Percentiles rank a stretch among this genome's conserved stretches.
phyloP scores from a whole-genome alignment of 768 basidiomycete species.

The Auriculariales sp. region DNA sequence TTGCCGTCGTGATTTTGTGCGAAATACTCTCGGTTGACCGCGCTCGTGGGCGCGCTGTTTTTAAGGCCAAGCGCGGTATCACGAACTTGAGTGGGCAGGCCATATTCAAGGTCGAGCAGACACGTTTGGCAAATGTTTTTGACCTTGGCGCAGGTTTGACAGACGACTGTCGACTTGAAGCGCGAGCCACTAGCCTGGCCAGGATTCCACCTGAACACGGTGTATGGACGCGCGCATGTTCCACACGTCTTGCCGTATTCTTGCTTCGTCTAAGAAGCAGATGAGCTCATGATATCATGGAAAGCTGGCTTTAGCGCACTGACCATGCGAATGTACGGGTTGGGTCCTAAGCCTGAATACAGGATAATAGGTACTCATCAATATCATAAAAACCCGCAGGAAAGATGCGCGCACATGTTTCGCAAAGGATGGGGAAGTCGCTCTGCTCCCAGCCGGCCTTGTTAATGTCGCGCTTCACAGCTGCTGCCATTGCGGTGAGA shows the following conservation, averaged over 20 bases:
- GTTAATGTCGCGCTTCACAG: constrained; percentile 83
- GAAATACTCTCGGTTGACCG: constrained; percentile 92
- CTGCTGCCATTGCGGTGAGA: constrained; percentile 7
- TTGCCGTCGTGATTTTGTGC: constrained; percentile 85
- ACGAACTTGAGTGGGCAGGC: constrained; percentile 89
- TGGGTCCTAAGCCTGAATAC: constrained; percentile 60
- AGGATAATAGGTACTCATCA: background rate
- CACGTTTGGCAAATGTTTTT: constrained; percentile 98
- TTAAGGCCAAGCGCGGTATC: constrained; percentile 83
- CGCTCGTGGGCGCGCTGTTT: constrained; percentile 86
- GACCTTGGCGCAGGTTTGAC: constrained; percentile 93
- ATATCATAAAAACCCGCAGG: background rate
- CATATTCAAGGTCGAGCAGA: constrained; percentile 89
- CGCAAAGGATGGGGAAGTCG: constrained; percentile 88
- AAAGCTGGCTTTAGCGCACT: constrained; percentile 11
- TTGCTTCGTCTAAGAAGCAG: constrained; percentile 68
- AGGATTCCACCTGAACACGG: constrained; percentile 97
- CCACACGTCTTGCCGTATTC: constrained; percentile 93
- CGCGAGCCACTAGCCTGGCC: constrained; percentile 62
- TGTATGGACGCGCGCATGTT: constrained; percentile 92
- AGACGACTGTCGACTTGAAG: constrained; percentile 93
- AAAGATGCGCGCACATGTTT: constrained; percentile 51
- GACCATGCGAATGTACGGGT: constrained; percentile 93
- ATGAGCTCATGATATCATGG: constrained; percentile 2
- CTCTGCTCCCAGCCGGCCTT: constrained; percentile 91